Conservation (phyloP, 1,284 basidiomycete genomes). For the Trichosporon sp. region DNA sequence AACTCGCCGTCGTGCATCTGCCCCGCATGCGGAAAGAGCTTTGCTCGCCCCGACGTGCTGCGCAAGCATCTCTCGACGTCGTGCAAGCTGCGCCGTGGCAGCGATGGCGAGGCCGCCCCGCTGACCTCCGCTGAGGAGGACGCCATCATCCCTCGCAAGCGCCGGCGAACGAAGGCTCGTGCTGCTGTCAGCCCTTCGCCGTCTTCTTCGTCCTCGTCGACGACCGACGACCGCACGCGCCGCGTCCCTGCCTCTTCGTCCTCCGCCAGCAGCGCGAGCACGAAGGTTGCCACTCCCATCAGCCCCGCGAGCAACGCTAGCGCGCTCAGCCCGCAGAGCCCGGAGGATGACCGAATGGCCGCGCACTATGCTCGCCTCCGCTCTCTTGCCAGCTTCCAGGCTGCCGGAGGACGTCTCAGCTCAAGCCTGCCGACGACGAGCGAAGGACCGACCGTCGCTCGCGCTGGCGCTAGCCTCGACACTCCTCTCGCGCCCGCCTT, state of each 20-base stretch:
- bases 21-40: constrained; percentile 23
- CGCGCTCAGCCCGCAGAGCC: neutral
- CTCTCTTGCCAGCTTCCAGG: neutral
- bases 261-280: neutral
- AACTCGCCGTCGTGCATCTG: constrained; percentile 16
- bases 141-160: constrained; percentile 19
- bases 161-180: constrained; percentile 17
- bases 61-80: constrained; percentile 23
- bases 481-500: constrained; percentile 19
- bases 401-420: neutral
- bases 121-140: constrained; percentile 20
- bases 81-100: constrained; percentile 18
- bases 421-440: neutral
- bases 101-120: constrained; percentile 19
- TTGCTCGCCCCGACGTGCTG: constrained; percentile 22
- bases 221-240: constrained; percentile 5
- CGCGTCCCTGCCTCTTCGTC: neutral
- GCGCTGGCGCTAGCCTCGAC: constrained; percentile 12
- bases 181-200: constrained; percentile 1
- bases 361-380: neutral
- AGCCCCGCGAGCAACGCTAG: neutral
- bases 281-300: neutral
- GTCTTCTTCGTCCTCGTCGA: neutral
- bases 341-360: neutral
- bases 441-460: neutral